A percentile compares a stretch with the other conserved stretches of the same genome.
These are phyloP conservation scores for Jackrogersella minutella DNA, from an alignment of 495 filamentous ascomycete genomes.

Conservation along the genomic window DNA sequence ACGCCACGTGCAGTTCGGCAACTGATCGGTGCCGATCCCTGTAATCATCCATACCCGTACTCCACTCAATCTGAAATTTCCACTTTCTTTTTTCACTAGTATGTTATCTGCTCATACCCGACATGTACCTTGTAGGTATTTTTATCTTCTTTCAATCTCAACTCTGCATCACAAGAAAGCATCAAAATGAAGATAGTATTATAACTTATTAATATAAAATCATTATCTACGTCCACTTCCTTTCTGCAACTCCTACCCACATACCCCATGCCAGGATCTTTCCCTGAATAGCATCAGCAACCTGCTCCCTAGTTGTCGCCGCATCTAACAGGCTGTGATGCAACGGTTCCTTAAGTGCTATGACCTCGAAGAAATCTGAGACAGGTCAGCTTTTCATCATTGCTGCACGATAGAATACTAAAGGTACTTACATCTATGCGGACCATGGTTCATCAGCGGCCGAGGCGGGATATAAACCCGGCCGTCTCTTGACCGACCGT, in stretches of 20 bases:
- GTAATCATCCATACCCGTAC: not conserved
- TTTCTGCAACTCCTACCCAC: conserved; percentile 60
- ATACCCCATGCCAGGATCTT: conserved; percentile 61
- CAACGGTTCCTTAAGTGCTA: conserved; percentile 54
- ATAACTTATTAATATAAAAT: no score
- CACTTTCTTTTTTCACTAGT: no score
- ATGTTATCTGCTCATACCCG: not conserved
- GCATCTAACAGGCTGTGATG: conserved; percentile 45
- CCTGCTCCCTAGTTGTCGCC: conserved; percentile 51
- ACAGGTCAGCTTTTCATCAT: not conserved
- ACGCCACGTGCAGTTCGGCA: conserved; percentile 26
- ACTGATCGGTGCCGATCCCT: conserved; percentile 35
- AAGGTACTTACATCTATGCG: conserved; percentile 52
- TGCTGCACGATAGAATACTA: no score
- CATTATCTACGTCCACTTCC: conserved; percentile 43
- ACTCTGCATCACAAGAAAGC: no score
- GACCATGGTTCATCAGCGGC: conserved; percentile 56
- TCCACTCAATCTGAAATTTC: not conserved
- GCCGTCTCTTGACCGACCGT: conserved; percentile 51
- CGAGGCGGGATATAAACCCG: conserved; percentile 52
- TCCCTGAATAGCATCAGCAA: conserved; percentile 51
- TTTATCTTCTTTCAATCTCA: no score
- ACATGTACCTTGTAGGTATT: no score
- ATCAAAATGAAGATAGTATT: no score
- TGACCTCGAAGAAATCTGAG: conserved; percentile 56